Conservation (phyloP, 805 yeast genomes). For the Candida chauliodis region DNA sequence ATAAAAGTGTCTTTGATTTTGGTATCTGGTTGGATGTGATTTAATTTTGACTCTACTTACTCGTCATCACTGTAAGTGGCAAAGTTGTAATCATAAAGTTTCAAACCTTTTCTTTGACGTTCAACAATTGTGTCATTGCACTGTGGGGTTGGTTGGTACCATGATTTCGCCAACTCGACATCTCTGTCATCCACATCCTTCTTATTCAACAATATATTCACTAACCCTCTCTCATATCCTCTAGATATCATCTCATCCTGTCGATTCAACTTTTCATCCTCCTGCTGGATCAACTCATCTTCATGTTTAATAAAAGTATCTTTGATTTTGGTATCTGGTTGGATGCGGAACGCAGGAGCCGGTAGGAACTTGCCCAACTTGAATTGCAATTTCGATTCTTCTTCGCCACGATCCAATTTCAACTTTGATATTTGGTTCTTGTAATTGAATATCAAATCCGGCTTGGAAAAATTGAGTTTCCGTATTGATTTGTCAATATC, state of each 20-base stretch:
- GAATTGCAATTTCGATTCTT: too few species aligned
- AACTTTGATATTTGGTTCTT: neutral
- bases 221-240: constrained; percentile 12
- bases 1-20: too few species aligned
- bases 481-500: neutral
- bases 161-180: constrained; percentile 7
- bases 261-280: constrained; percentile 6
- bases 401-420: neutral
- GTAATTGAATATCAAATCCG: constrained; percentile 1
- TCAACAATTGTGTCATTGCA: constrained; percentile 2
- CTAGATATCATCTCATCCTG: constrained; percentile 8
- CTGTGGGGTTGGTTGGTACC: constrained; percentile 7
- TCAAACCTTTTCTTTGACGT: neutral
- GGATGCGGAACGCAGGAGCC: neutral
- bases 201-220: constrained; percentile 3
- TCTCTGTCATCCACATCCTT: neutral
- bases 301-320: constrained; percentile 3
- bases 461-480: constrained; percentile 3
- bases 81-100: constrained; percentile 3
- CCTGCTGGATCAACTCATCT: constrained; percentile 4
- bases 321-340: neutral
- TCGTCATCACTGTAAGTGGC: constrained; percentile 1
- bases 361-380: neutral
- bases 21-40: too few species aligned
- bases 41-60: too few species aligned